A percentile compares a stretch with the other conserved stretches of the same genome.
Conservation (phyloP, 2,329 filamentous ascomycete species). For the Waltergamsia citrina region DNA sequence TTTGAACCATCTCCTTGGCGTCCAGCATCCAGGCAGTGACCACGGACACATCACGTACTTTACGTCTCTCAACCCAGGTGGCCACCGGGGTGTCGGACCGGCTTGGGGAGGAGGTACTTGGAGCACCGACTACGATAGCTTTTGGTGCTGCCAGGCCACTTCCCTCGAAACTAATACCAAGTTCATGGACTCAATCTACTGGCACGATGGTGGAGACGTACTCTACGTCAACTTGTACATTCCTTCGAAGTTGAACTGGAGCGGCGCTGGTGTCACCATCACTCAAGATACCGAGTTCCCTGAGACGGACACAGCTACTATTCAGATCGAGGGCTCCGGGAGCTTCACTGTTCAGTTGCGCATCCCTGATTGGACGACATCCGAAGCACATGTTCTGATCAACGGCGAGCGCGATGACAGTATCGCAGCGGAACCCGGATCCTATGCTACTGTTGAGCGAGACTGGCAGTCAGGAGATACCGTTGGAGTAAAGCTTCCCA, state of each 20-base stretch:
- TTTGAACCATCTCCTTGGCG: constrained; percentile 40
- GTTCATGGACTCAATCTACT: constrained; percentile 42
- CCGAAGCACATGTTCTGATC: constrained; percentile 24
- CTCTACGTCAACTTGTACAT: constrained; percentile 41
- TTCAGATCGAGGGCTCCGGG: constrained; percentile 24
- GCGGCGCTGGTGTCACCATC: constrained; percentile 25
- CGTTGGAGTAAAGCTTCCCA: constrained; percentile 32
- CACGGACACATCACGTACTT: constrained; percentile 46
- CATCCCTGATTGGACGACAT: constrained; percentile 35
- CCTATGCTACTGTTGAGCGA: constrained; percentile 29
- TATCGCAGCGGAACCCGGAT: constrained; percentile 19
- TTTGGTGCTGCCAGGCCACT: constrained; percentile 46
- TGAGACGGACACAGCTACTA: constrained; percentile 23
- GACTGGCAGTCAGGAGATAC: constrained; percentile 32
- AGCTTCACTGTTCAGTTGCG: constrained; percentile 30
- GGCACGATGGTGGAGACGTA: constrained; percentile 26
- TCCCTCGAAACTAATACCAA: constrained; percentile 44
- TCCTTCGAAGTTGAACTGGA: constrained; percentile 34
- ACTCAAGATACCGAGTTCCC: constrained; percentile 34
- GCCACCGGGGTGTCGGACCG: constrained; percentile 36
- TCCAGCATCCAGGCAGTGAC: constrained; percentile 29
- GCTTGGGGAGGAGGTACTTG: constrained; percentile 44
- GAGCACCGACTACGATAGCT: constrained; percentile 41
- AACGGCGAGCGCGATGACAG: constrained; percentile 24
- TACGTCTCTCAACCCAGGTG: constrained; percentile 37